Evolutionary conservation across 805 yeast genomes (phyloP).

Genomic region (Sugiyamaella marilandica): DNA sequence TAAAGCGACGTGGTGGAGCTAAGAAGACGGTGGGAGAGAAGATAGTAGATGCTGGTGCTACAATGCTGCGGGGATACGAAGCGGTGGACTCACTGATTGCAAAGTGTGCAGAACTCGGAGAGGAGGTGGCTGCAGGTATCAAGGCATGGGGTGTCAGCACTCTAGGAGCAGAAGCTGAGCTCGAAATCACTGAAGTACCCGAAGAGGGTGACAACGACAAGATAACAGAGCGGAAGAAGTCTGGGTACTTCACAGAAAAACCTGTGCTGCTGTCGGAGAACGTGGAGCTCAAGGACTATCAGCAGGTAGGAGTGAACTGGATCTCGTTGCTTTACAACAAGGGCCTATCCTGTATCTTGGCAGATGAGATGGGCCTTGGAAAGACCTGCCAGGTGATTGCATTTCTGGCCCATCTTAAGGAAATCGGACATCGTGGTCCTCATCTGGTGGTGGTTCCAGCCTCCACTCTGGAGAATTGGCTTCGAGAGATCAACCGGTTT

Average conservation of each 20-base stretch:
- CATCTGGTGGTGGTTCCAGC: constrained; percentile 95
- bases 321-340: constrained; percentile 70
- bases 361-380: constrained; percentile 98
- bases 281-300: constrained; percentile 76
- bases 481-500: constrained; percentile 86
- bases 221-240: constrained; percentile 20
- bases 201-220: constrained; percentile 32
- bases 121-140: constrained; percentile 64
- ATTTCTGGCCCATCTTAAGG: constrained; percentile 79
- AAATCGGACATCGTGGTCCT: constrained; percentile 64
- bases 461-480: constrained; percentile 95
- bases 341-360: constrained; percentile 83
- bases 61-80: constrained; percentile 75
- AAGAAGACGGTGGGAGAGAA: constrained; percentile 65
- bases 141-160: constrained; percentile 83
- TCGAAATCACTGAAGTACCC: constrained; percentile 54
- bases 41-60: constrained; percentile 61
- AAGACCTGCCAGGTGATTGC: constrained; percentile 96
- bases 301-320: constrained; percentile 98
- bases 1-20: constrained; percentile 38
- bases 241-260: constrained; percentile 51
- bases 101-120: constrained; percentile 75
- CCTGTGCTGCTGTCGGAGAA: constrained; percentile 64
- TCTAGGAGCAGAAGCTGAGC: constrained; percentile 57
- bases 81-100: constrained; percentile 92